Evolutionary conservation across 148 eudicot species (phyloP).

Genomic region (Amaranthus palmeri): DNA sequence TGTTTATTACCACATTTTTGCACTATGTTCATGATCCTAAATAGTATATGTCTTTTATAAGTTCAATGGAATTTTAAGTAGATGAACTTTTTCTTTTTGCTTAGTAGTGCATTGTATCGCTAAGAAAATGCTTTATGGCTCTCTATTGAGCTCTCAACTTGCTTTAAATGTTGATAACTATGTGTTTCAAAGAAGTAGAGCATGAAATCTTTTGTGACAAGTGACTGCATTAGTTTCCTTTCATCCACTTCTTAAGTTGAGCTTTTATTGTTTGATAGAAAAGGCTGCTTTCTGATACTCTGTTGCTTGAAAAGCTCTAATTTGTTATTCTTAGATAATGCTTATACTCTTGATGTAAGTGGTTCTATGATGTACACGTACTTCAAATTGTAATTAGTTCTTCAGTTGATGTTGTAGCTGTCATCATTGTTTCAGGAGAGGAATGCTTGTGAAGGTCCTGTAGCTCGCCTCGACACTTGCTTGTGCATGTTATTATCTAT

Average conservation of each 20-base stretch:
- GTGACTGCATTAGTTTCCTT: background rate
- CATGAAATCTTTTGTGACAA: background rate
- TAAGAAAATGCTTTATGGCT: background rate
- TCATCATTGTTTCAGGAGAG: slow-evolving; percentile 57
- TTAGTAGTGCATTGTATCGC: background rate
- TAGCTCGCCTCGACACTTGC: slow-evolving; percentile 91
- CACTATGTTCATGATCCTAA: too few species aligned
- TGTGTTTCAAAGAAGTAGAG: background rate
- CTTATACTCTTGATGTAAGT: background rate
- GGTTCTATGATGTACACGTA: background rate
- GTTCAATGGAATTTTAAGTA: too few species aligned
- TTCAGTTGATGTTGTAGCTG: background rate
- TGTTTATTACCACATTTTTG: too few species aligned
- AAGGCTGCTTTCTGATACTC: background rate
- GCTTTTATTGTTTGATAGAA: background rate
- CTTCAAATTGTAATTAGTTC: background rate
- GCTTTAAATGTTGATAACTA: background rate
- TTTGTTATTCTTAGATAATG: background rate
- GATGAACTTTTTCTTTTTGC: too few species aligned
- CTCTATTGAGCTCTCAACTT: background rate
- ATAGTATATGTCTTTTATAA: too few species aligned
- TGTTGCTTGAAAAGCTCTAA: background rate
- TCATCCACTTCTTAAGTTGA: background rate
- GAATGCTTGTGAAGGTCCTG: slow-evolving; percentile 84
- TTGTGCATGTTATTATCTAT: slow-evolving; percentile 79